Conservation (phyloP, 2,329 filamentous ascomycete genomes). For the Colletotrichum neosansevieriae region DNA sequence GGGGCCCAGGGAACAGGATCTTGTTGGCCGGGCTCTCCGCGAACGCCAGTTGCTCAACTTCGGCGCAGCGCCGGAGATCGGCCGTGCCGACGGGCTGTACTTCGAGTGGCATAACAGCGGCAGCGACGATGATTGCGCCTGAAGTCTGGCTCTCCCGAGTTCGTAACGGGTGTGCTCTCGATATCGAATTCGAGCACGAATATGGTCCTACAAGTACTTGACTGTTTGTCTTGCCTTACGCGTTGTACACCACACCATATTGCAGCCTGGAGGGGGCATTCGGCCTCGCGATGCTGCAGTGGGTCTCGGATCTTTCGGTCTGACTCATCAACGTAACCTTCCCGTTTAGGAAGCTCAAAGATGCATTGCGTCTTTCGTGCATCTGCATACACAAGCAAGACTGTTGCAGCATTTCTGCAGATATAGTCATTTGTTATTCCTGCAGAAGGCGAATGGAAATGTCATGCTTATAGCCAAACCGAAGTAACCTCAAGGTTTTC, state of each 20-base stretch:
- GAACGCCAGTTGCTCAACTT: constrained; percentile 33
- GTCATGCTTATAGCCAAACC: constrained; percentile 15
- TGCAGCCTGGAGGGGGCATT: background rate
- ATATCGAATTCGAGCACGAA: background rate
- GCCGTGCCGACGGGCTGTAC: constrained; percentile 25
- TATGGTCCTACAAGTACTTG: background rate
- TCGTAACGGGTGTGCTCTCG: background rate
- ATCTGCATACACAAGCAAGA: constrained; percentile 1
- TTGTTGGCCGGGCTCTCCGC: constrained; percentile 18
- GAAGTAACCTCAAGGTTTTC: constrained; percentile 29
- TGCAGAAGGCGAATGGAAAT: constrained; percentile 10
- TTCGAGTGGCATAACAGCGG: constrained; percentile 36
- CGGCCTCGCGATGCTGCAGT: background rate
- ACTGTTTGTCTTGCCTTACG: background rate
- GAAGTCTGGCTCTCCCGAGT: background rate
- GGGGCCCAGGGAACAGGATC: constrained; percentile 48
- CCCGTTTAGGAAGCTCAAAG: constrained; percentile 25
- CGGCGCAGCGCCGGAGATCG: constrained; percentile 37
- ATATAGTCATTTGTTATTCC: constrained; percentile 27
- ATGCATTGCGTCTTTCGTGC: constrained; percentile 3
- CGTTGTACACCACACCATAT: background rate
- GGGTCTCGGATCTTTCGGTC: constrained; percentile 11
- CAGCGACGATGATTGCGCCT: background rate
- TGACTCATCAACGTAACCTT: constrained; percentile 32
- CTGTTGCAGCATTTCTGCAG: background rate